These are phyloP conservation scores for Pseudogymnoascus sp. DNA, from an alignment of 2,329 filamentous ascomycete species.

Conservation along the genomic window DNA sequence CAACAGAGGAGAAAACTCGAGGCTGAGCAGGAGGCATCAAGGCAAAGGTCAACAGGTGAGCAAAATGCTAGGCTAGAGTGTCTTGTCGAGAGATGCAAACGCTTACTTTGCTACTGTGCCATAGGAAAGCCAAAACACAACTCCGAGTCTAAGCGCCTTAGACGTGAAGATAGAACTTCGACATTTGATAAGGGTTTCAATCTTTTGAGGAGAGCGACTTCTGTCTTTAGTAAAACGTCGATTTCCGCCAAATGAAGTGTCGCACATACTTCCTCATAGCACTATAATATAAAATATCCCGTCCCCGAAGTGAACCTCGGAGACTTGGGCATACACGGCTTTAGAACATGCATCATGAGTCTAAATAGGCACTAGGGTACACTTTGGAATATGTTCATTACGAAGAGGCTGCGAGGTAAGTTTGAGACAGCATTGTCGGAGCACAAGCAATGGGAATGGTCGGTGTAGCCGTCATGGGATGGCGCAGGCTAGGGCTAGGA, in stretches of 20 bases:
- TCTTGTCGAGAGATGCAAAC: background rate
- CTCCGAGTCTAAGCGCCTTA: background rate
- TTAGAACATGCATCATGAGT: background rate
- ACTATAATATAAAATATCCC: too few species aligned
- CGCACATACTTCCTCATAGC: background rate
- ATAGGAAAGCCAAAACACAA: background rate
- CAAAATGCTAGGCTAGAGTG: background rate
- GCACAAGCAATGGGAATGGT: background rate
- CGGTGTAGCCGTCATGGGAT: background rate
- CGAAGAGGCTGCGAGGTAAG: background rate
- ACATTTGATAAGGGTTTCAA: background rate
- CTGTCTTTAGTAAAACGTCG: background rate
- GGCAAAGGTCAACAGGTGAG: background rate
- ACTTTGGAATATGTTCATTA: background rate
- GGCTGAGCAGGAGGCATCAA: background rate
- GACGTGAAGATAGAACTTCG: background rate
- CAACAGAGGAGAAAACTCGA: background rate
- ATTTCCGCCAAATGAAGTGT: background rate
- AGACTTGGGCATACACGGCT: background rate
- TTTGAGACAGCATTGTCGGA: background rate
- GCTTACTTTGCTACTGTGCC: background rate
- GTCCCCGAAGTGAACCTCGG: background rate
- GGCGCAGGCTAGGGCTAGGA: background rate
- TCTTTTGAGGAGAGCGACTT: background rate
- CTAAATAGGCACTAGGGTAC: background rate